A percentile compares a stretch with the other conserved stretches of the same genome.
phyloP scores from a whole-genome alignment of 306 rosid species.

The Cicer chorassanicum region DNA sequence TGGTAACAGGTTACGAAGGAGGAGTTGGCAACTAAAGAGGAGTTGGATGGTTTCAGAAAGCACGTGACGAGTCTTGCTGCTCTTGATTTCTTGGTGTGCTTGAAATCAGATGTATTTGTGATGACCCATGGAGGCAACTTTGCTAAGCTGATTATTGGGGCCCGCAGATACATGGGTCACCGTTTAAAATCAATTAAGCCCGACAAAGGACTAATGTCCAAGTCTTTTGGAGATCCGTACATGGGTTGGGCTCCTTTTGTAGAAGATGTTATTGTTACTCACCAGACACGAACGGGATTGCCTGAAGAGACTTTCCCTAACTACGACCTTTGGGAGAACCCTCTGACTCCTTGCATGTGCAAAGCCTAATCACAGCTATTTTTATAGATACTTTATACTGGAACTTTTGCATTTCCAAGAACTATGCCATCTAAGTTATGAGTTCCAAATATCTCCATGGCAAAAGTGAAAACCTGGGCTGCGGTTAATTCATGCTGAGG shows the following conservation, averaged over 20 bases:
- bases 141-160: conserved; percentile 95
- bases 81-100: conserved; percentile 95
- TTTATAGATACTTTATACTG: conserved; percentile 34
- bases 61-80: conserved; percentile 99
- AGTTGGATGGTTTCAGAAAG: conserved; percentile 85
- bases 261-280: conserved; percentile 88
- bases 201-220: conserved; percentile 97
- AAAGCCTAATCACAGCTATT: conserved; percentile 61
- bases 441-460: conserved; percentile 33
- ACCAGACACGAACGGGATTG: conserved; percentile 86
- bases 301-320: conserved; percentile 95
- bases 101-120: conserved; percentile 96
- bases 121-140: conserved; percentile 99
- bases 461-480: conserved; percentile 21
- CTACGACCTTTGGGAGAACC: conserved; percentile 97
- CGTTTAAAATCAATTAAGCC: conserved; percentile 92
- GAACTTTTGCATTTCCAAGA: conserved; percentile 43
- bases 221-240: conserved; percentile 98
- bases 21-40: conserved; percentile 89
- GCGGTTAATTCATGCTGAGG: conserved; percentile 37
- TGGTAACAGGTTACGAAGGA: conserved; percentile 82
- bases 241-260: conserved; percentile 98
- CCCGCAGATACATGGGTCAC: conserved; percentile 97
- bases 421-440: conserved; percentile 39
- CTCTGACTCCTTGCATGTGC: conserved; percentile 98